A percentile compares a stretch with the other conserved stretches of the same genome.
Conservation (phyloP, 148 eudicot species). For the Silene conica region DNA sequence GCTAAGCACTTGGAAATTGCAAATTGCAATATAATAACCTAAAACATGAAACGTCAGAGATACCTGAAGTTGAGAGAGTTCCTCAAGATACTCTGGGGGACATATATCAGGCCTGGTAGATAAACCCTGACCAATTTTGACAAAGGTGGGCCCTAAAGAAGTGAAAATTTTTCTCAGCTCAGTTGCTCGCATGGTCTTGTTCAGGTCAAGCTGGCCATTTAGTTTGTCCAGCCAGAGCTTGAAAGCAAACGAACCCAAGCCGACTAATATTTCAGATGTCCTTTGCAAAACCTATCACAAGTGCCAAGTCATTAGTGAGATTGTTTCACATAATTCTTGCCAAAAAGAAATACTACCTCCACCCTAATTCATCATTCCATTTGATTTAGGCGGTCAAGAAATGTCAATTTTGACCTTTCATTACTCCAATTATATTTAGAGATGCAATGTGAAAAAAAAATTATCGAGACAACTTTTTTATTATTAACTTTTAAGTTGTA, state of each 20-base stretch:
- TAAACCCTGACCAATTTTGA: constrained; percentile 95
- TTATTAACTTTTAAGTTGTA: too few relatives aligned
- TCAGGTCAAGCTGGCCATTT: constrained; percentile 53
- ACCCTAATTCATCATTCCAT: too few relatives aligned
- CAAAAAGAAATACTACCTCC: not conserved
- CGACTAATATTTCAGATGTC: constrained; percentile 59
- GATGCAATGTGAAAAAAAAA: too few relatives aligned
- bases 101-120: constrained; percentile 96
- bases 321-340: constrained; percentile 14
- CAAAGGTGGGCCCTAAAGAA: constrained; percentile 87
- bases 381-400: too few relatives aligned
- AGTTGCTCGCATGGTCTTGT: constrained; percentile 61
- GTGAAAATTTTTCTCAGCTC: constrained; percentile 66
- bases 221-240: constrained; percentile 68
- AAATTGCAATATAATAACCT: not conserved
- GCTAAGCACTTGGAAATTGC: not conserved
- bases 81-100: constrained; percentile 92
- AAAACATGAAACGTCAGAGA: not conserved
- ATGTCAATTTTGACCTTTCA: too few relatives aligned
- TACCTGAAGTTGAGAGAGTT: constrained; percentile 93
- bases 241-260: constrained; percentile 76
- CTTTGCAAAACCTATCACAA: constrained; percentile 53
- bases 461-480: too few relatives aligned
- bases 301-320: constrained; percentile 20
- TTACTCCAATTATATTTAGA: too few relatives aligned